Evolutionary conservation across 2,329 filamentous ascomycete genomes (phyloP), one percentile per base, ranked within the genome.

Genomic region (Balansia obtecta): DNA sequence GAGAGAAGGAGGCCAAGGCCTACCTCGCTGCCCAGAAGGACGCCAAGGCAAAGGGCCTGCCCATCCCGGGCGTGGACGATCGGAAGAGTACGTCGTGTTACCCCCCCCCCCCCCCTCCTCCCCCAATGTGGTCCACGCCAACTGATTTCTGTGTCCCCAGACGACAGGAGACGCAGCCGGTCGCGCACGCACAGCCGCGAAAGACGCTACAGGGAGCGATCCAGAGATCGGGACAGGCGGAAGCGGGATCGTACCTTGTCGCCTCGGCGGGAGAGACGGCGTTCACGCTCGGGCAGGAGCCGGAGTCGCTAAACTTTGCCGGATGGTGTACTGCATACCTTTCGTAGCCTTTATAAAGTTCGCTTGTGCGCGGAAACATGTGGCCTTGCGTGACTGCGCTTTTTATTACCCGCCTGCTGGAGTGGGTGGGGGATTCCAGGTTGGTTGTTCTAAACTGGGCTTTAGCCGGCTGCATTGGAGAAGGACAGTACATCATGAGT

Each of bases 1-100:
- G 79, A 47, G 79, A 82, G 61, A 74, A 74, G 54, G 79, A 83
- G 62, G 80, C 80, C 39, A 82, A 81, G 61, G 78, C 77, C 4
- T 83, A 83, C 56, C 67, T 82, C 38, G 78, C 78, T 7, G 78
- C 77, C 2, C 77, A 81, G 56, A 75, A 77, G 54, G 78, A 82
- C 56, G 79, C 79, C 33, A 71, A 76, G 32, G 72, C 73, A 45
- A 82, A 82, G 59, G 78, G 78, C 9, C 61, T 80, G 40, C 76
- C 77, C 1, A 64, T 79, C 18, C 76, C 77, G 0, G 75, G 76
- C n/a, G 67, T 79, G n/a, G 74, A 79, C 49, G 76, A 79, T 55
- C 72, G 69, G 54, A 68, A 67, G 54, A 37, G 34, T 37, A 11
- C 15, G 34, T 34, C 39, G n/a, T 27, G 13, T 22, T 4, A 1